Conservation (phyloP, 83 land plant genomes). For the Diphasiastrum complanatum region DNA sequence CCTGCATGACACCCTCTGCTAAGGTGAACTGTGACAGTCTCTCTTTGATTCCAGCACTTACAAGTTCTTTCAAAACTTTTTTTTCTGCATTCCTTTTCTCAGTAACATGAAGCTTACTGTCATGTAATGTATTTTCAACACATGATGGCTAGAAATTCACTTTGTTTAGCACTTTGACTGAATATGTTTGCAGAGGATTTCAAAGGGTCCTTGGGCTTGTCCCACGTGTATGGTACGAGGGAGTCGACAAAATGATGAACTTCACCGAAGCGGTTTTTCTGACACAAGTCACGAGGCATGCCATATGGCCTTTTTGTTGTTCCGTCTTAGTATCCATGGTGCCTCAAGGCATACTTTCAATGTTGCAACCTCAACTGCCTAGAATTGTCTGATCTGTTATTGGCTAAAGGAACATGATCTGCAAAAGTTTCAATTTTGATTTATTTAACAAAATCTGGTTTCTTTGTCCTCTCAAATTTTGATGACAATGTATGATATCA, state of each 20-base stretch:
- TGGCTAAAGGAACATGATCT: no score
- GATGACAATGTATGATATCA: not conserved
- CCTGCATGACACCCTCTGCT: no score
- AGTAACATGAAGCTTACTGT: no score
- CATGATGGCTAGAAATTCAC: slow-evolving; percentile 1
- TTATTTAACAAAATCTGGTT: not conserved
- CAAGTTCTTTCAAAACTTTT: no score
- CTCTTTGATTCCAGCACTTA: no score
- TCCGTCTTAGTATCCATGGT: not conserved
- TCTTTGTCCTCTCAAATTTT: not conserved
- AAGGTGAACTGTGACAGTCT: no score
- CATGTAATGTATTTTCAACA: no score
- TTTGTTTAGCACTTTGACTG: not conserved
- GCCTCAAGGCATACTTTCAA: not conserved
- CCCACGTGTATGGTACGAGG: slow-evolving; percentile 22
- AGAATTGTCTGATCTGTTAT: no score
- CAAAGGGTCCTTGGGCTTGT: slow-evolving; percentile 18
- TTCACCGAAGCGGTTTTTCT: slow-evolving; percentile 26
- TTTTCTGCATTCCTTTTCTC: not conserved
- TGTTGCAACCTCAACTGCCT: no score
- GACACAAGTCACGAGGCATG: slow-evolving; percentile 17
- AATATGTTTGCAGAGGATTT: slow-evolving; percentile 24
- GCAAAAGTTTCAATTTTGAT: slow-evolving; percentile 5
- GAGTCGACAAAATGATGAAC: slow-evolving; percentile 20
- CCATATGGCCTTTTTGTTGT: not conserved